Percentiles rank a stretch among this genome's conserved stretches.
Evolutionary conservation across 306 rosid genomes (phyloP).

Genomic region (Cicer bijugum): DNA sequence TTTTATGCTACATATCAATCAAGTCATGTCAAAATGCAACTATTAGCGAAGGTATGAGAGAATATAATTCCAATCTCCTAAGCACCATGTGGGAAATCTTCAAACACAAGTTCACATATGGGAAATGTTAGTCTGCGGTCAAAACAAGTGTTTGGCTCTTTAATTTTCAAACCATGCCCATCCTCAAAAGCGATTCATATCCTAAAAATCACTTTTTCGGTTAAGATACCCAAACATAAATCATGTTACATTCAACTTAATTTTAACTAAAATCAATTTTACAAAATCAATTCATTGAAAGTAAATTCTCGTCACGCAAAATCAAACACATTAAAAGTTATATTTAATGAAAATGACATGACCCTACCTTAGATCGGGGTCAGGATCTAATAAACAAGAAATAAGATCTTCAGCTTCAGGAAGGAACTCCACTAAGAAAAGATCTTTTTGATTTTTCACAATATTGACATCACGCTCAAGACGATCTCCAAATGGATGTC

Average conservation of each 20-base stretch:
- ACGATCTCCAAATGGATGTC: slow-evolving; percentile 87
- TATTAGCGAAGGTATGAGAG: not conserved
- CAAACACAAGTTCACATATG: too few relatives aligned
- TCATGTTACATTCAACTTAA: too few relatives aligned
- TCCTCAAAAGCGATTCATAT: too few relatives aligned
- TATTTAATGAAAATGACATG: slow-evolving; percentile 31
- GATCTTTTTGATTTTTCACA: slow-evolving; percentile 65
- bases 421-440: slow-evolving; percentile 64
- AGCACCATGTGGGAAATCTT: too few relatives aligned
- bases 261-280: too few relatives aligned
- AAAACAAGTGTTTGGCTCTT: too few relatives aligned
- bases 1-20: slow-evolving; percentile 37
- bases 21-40: slow-evolving; percentile 20
- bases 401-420: slow-evolving; percentile 87
- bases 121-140: too few relatives aligned
- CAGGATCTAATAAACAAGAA: slow-evolving; percentile 58
- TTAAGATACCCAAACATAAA: too few relatives aligned
- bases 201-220: too few relatives aligned
- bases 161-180: too few relatives aligned
- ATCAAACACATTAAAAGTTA: not conserved
- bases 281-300: too few relatives aligned
- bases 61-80: slow-evolving; percentile 11
- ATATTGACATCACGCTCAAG: slow-evolving; percentile 86
- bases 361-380: slow-evolving; percentile 67
- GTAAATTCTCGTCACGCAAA: too few relatives aligned